These are phyloP conservation scores for Starmerella kuoi DNA, from an alignment of 805 yeast species.

Conservation along the genomic window DNA sequence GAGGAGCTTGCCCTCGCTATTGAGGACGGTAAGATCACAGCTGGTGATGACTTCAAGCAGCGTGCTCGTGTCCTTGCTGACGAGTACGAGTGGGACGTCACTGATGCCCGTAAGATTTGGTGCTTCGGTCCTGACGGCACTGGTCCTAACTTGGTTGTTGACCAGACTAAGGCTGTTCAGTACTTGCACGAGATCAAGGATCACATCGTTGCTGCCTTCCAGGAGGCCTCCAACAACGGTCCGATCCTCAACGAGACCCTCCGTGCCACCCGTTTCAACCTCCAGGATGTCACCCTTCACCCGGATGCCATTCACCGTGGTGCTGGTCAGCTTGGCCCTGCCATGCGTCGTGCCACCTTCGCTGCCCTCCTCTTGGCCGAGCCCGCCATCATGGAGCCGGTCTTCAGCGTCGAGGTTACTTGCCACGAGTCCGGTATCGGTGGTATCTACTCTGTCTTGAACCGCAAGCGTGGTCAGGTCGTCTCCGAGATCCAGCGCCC, in stretches of 20 bases:
- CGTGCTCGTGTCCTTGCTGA: conserved; percentile 99
- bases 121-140: conserved; percentile 99
- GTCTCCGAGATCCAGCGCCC: conserved; percentile 99
- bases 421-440: conserved; percentile 99
- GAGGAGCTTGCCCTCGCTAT: conserved; percentile 89
- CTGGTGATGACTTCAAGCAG: conserved; percentile 96
- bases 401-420: conserved; percentile 97
- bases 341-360: conserved; percentile 99
- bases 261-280: conserved; percentile 95
- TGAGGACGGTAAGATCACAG: conserved; percentile 80
- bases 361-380: conserved; percentile 96
- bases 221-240: conserved; percentile 99
- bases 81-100: conserved; percentile 98
- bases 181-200: conserved; percentile 98
- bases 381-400: conserved; percentile 99
- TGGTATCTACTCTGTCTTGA: conserved; percentile 99
- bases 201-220: conserved; percentile 99
- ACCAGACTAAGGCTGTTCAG: conserved; percentile 98
- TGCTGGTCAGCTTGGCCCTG: conserved; percentile 99
- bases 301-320: conserved; percentile 99
- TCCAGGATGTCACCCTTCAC: conserved; percentile 96
- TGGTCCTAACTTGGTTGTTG: conserved; percentile 98
- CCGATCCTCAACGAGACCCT: conserved; percentile 93
- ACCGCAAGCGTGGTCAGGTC: conserved; percentile 98
- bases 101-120: conserved; percentile 99